Base-by-base conservation (phyloP, 495 filamentous ascomycete species). In the Xylaria nigripes region DNA sequence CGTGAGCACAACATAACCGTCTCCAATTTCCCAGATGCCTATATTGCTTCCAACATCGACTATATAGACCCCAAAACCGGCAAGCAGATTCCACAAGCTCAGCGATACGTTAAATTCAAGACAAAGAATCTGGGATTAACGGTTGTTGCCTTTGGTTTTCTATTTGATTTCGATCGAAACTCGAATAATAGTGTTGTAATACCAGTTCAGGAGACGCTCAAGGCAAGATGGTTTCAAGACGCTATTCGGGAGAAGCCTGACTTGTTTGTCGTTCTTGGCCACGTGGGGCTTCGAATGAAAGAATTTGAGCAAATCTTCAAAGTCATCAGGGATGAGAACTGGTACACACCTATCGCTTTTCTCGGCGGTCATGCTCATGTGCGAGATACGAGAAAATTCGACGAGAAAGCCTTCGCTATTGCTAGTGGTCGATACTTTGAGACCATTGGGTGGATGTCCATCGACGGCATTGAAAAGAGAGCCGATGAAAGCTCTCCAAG, bases 351-450 rank as follows among this genome's bases (percentile, higher is more conserved):
- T 0, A 94, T 98, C 43, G 85, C 90, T 57, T 96, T 97, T 67
- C 90, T 98, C 50, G 92, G 89, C 43, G 93, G 93, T 5, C 93
- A 98, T 63, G 81, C 83, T 23, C 93, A 98, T 65, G 86, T 96
- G 41, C 81, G 93, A 5, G 90, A 98, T 61, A 93, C 86, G 63
- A 81, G 76, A 16, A 79, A 80, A 45, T 97, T 87, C 62, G 93
- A 97, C 65, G 72, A 76, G 42, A 86, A 85, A 57, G 86, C 91
- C 1, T 86, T 84, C 54, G 93, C 83, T 0, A 70, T 98, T 13
- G 90, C 90, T 29, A 90, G 86, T 62, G 93, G 93, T n/a, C 79
- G 92, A 2, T 98, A 96, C 68, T 90, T 96, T 79, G 93, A 98
- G 71, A 97, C 94, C n/a, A 83, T 96, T 46, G 93, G 93, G 5